Conservation (phyloP, 805 yeast species). For the Tetrapisispora pingtungensis region DNA sequence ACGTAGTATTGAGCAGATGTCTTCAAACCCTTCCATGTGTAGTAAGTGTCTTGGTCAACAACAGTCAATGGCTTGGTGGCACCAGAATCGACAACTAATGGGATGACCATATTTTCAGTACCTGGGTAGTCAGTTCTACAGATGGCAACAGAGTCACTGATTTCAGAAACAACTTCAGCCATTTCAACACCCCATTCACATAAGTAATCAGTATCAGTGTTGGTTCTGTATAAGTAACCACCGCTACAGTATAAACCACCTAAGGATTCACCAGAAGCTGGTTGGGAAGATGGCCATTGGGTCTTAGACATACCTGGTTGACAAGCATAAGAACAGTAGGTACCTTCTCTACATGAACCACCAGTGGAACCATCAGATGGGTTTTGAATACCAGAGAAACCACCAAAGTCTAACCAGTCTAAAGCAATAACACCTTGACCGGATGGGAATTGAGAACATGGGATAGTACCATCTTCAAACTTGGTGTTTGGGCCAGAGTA, state of each 20-base stretch:
- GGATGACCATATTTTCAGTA: constrained; percentile 95
- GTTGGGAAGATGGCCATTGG: constrained; percentile 92
- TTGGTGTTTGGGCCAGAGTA: constrained; percentile 47
- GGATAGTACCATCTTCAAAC: constrained; percentile 62
- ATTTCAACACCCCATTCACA: constrained; percentile 83
- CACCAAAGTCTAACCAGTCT: constrained; percentile 44
- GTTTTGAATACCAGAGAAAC: constrained; percentile 36
- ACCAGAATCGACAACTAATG: constrained; percentile 76
- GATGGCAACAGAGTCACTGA: constrained; percentile 64
- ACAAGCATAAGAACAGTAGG: constrained; percentile 96
- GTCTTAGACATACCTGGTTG: constrained; percentile 99
- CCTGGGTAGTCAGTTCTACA: constrained; percentile 99
- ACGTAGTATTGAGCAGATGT: constrained; percentile 97
- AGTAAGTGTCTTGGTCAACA: constrained; percentile 71
- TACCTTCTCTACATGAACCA: constrained; percentile 71
- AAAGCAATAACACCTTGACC: constrained; percentile 65
- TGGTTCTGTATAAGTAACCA: constrained; percentile 81
- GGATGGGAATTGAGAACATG: constrained; percentile 60
- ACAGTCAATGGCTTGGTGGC: constrained; percentile 58
- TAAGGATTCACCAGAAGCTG: constrained; percentile 80
- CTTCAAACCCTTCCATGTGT: constrained; percentile 66
- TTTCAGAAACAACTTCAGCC: constrained; percentile 60
- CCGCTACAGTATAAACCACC: constrained; percentile 86
- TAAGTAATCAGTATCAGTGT: constrained; percentile 55
- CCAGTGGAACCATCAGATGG: constrained; percentile 46